Evolutionary conservation across 1,284 basidiomycete species (phyloP).

Genomic region (Ceratobasidium theobromae): DNA sequence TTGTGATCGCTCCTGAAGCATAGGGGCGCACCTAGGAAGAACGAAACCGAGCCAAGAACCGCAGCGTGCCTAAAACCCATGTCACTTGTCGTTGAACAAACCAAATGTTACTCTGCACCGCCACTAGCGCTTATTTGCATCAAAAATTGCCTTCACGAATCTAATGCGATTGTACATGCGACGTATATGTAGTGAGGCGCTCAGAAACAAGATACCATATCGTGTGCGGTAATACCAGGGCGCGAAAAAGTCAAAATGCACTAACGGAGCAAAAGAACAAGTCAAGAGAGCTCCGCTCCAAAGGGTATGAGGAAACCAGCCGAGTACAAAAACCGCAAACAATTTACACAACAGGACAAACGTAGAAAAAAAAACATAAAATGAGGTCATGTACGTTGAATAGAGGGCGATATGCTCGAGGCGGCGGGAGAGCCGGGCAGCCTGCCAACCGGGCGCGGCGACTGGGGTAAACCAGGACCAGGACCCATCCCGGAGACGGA

Average conservation of each 20-base stretch:
- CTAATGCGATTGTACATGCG: constrained; percentile 29
- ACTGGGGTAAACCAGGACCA: constrained; percentile 61
- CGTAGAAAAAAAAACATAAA: background rate
- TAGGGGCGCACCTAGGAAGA: constrained; percentile 67
- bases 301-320: constrained; percentile 29
- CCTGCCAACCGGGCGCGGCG: constrained; percentile 54
- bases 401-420: background rate
- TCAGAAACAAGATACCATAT: constrained; percentile 8
- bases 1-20: background rate
- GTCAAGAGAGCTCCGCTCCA: constrained; percentile 14
- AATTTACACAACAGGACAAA: constrained; percentile 23
- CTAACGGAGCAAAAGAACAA: background rate
- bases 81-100: constrained; percentile 29
- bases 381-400: constrained; percentile 16
- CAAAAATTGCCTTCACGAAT: background rate
- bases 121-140: background rate
- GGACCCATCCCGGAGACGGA: constrained; percentile 50
- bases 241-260: constrained; percentile 4
- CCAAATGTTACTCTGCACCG: constrained; percentile 7
- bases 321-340: constrained; percentile 1
- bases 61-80: constrained; percentile 88
- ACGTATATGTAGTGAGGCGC: constrained; percentile 3
- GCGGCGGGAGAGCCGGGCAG: constrained; percentile 25
- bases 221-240: background rate
- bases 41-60: constrained; percentile 77